Base-by-base conservation (phyloP, 345 rosid species). In the Salix viminalis region DNA sequence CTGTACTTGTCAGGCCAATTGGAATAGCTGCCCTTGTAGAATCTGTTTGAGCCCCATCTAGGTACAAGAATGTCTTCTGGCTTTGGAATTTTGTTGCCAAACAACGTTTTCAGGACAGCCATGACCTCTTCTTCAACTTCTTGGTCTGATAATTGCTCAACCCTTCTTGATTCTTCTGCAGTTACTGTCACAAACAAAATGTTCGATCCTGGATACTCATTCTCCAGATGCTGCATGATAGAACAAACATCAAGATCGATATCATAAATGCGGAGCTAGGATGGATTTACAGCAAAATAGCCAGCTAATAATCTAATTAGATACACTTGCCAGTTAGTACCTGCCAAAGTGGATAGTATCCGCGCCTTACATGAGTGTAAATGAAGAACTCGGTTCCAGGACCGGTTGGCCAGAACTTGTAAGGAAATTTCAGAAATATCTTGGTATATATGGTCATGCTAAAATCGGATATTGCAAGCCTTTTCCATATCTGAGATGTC, bases 371-470 rank as follows among this genome's bases (percentile, higher is more conserved):
- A 30, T 79, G 81, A 4, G 72, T 73, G 19, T 82, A 77, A 15
- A 79, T 32, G 73, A 79, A 79, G 81, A 85, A 74, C 70, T 85
- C 85, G 0, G 83, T 85, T 30, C 81, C 81, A 13, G 70, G 71
- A 3, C 85, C 87, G 10, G 69, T 10, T 1, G 83, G 83, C 87
- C 85, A 85, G 73, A 82, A 82, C 61, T 44, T 75, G 76, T 41
- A 74, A 2, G 85, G 83, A 39, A 84, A 82, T 32, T 79, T 85
- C 30, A 82, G 72, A 50, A 82, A 82, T 19, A 79, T 85, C 79
- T 82, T 79, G 30, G 87, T 82, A 28, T 76, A 84, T 16, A 77
- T 32, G 13, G 79, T 76, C 87, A 84, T 79, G 72, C 79, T 65
- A 65, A 79, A 81, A 7, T 79, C 70, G 3, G 62, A 41, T 68